Evolutionary conservation across 805 yeast species (phyloP).

Genomic region (Ogataea ramenticola): DNA sequence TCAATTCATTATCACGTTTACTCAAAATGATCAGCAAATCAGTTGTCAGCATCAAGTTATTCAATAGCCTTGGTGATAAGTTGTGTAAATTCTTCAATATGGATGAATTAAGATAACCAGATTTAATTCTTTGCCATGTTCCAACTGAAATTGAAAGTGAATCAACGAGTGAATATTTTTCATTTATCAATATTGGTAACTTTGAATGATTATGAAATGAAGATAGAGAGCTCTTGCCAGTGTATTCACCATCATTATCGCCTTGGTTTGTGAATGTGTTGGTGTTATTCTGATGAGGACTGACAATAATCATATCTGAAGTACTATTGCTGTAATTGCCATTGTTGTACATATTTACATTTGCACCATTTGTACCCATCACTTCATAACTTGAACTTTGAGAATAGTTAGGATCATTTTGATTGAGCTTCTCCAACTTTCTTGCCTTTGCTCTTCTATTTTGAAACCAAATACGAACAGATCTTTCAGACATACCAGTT

Average conservation of each 20-base stretch:
- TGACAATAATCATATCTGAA: too few species aligned
- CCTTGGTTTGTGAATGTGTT: not conserved
- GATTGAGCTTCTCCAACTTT: slow-evolving; percentile 48
- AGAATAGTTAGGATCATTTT: slow-evolving; percentile 6
- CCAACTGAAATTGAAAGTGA: slow-evolving; percentile 67
- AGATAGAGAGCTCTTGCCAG: slow-evolving; percentile 8
- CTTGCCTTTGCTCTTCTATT: slow-evolving; percentile 76
- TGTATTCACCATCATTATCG: not conserved
- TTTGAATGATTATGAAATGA: slow-evolving; percentile 14
- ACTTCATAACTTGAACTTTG: not conserved
- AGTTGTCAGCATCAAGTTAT: slow-evolving; percentile 57
- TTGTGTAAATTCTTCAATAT: slow-evolving; percentile 44
- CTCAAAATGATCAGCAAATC: slow-evolving; percentile 67
- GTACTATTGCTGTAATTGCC: too few species aligned
- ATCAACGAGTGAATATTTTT: slow-evolving; percentile 62
- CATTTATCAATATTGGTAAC: slow-evolving; percentile 50
- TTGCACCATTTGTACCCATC: too few species aligned
- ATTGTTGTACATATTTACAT: too few species aligned
- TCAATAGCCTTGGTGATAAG: slow-evolving; percentile 59
- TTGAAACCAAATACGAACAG: slow-evolving; percentile 91
- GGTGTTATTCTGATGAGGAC: too few species aligned
- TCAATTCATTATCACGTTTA: slow-evolving; percentile 62
- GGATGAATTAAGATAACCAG: slow-evolving; percentile 43
- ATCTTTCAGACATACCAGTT: slow-evolving; percentile 80
- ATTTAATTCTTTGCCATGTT: slow-evolving; percentile 70